phyloP scores from a whole-genome alignment of 176 grass and related monocot species.

The maize (Zea mays) region DNA sequence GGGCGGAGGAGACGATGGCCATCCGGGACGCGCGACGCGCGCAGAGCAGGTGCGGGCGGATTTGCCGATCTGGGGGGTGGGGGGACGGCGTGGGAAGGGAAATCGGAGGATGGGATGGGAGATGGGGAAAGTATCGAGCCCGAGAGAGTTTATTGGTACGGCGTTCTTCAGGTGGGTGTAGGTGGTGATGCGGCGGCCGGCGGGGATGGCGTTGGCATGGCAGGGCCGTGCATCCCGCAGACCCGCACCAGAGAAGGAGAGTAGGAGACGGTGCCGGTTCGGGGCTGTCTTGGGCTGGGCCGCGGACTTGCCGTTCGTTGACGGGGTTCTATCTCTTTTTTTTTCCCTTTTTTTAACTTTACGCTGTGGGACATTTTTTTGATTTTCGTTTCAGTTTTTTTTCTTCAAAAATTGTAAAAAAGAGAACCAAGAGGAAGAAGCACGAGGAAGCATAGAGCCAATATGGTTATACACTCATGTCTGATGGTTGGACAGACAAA shows the following conservation, averaged over 20 bases:
- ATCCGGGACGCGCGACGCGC: slow-evolving; percentile 18
- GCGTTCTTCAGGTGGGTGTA: slow-evolving; percentile 25
- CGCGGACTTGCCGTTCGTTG: not conserved
- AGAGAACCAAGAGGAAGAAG: no score
- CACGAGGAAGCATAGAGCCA: no score
- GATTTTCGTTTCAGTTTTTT: no score
- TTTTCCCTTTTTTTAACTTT: no score
- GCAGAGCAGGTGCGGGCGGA: slow-evolving; percentile 30
- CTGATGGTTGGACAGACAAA: no score
- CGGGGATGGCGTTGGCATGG: not conserved
- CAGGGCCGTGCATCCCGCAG: not conserved
- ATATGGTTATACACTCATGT: no score
- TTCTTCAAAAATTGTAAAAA: no score
- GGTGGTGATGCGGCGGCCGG: not conserved
- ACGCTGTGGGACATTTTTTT: no score
- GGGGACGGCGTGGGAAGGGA: not conserved
- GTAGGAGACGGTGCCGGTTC: not conserved
- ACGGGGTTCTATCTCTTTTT: no score
- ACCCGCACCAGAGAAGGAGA: no score
- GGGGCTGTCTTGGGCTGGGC: slow-evolving; percentile 2
- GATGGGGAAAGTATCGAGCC: slow-evolving; percentile 22
- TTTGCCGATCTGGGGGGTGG: slow-evolving; percentile 42
- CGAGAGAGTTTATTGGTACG: not conserved
- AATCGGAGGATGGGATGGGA: not conserved
- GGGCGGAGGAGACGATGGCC: slow-evolving; percentile 37